Percentiles rank a stretch among this genome's conserved stretches.
These are phyloP conservation scores for Trichosporon ovoides DNA, from an alignment of 1,284 basidiomycete species.

Conservation along the genomic window DNA sequence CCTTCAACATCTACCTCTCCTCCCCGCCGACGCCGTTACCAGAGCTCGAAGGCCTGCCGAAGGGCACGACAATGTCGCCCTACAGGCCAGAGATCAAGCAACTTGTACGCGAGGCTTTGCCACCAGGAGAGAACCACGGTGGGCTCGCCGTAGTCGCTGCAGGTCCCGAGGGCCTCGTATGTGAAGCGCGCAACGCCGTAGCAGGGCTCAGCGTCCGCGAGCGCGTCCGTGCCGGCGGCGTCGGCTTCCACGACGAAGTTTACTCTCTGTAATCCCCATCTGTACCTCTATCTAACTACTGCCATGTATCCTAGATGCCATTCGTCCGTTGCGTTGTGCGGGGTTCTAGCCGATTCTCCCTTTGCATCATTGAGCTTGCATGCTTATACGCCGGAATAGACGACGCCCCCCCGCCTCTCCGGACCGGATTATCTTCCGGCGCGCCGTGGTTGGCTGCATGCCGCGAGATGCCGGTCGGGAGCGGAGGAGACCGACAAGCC, in stretches of 20 bases:
- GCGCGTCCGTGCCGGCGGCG: constrained; percentile 32
- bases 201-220: constrained; percentile 28
- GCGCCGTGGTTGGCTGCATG: neutral
- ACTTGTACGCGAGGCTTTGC: constrained; percentile 34
- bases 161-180: constrained; percentile 41
- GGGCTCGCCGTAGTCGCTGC: constrained; percentile 43
- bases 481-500: neutral
- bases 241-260: constrained; percentile 40
- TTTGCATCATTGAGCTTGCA: neutral
- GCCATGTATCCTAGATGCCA: constrained; percentile 2
- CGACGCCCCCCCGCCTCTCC: neutral
- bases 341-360: neutral
- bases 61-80: constrained; percentile 28
- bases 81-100: constrained; percentile 38
- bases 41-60: constrained; percentile 18
- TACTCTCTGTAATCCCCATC: constrained; percentile 29
- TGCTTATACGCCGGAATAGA: neutral
- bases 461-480: neutral
- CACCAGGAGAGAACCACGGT: constrained; percentile 16
- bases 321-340: too few relatives aligned
- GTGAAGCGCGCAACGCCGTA: constrained; percentile 40
- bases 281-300: neutral
- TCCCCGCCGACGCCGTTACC: constrained; percentile 32
- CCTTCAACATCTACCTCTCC: constrained; percentile 38
- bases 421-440: neutral